phyloP scores from a whole-genome alignment of 2,329 filamentous ascomycete species.

The Truncatella angustata region DNA sequence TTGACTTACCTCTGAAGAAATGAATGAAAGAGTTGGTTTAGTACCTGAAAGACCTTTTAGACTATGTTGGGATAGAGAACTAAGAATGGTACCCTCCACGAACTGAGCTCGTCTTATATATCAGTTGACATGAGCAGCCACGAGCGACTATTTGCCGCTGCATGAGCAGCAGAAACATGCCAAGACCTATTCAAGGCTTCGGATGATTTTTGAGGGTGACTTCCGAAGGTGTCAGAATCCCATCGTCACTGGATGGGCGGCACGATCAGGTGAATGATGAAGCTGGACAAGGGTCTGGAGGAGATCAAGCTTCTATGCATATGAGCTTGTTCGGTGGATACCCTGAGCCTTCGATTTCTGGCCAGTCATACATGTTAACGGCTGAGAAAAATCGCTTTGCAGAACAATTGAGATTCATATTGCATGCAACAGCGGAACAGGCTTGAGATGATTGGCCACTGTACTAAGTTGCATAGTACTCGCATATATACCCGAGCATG shows the following conservation, averaged over 20 bases:
- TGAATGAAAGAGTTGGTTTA: slow-evolving; percentile 32
- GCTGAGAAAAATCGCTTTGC: neutral
- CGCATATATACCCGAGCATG: no score
- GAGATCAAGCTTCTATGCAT: slow-evolving; percentile 4
- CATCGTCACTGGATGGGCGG: slow-evolving; percentile 19
- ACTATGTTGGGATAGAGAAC: slow-evolving; percentile 31
- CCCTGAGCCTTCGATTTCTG: neutral
- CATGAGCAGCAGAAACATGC: slow-evolving; percentile 25
- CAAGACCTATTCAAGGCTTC: slow-evolving; percentile 25
- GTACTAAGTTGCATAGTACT: no score
- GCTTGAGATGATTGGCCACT: no score
- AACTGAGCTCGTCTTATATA: slow-evolving; percentile 37
- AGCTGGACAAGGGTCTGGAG: neutral
- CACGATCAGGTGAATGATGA: neutral
- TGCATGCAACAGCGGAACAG: no score
- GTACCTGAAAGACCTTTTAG: slow-evolving; percentile 28
- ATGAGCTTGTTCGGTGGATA: slow-evolving; percentile 7
- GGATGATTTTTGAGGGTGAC: slow-evolving; percentile 35
- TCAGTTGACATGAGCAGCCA: slow-evolving; percentile 12
- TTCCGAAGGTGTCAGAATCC: slow-evolving; percentile 41
- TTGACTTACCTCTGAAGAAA: slow-evolving; percentile 44
- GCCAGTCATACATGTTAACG: neutral
- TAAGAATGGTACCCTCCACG: slow-evolving; percentile 21
- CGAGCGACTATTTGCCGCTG: slow-evolving; percentile 19
- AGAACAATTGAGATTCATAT: neutral